Evolutionary conservation across 2,329 filamentous ascomycete genomes (phyloP), one percentile per base, ranked within the genome.

Genomic region (Aspergillus novofumigatus): DNA sequence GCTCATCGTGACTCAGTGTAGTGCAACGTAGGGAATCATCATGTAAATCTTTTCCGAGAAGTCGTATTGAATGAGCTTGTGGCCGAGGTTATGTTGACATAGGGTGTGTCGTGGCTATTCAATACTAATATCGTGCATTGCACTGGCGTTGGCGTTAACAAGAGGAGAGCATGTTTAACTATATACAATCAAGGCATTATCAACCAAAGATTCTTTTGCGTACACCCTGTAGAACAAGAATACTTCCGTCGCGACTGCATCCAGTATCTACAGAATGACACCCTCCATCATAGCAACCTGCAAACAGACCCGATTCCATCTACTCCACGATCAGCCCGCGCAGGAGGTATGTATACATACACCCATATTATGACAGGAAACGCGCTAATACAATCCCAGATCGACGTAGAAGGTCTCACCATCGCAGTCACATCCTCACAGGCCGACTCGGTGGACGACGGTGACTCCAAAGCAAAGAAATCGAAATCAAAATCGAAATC

Each of bases 381-480:
- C n/a, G n/a, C n/a, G n/a, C n/a, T n/a, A n/a, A n/a, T n/a, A n/a
- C n/a, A 25, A 47, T 11, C 0, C 10, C 14, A 88, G 86, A 79
- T 90, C 53, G 86, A 89, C 59, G 82, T 92, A 45, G 87, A 90
- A 60, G 88, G 88, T 49, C 79, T 93, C n/a, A 85, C 80, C 56
- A 88, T 92, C 59, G 82, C 83, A 1, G 83, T 92, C 49, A 79
- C 79, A 1, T 70, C 65, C 1, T 44, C 62, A 1, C 52, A 58
- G 3, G 64, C 67, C 5, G 44, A 48, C 5, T 3, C 23, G 1
- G 23, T 54, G 55, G 38, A 52, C 60, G 1, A 21, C 8, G 65
- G 65, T 21, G 64, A 66, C 52, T 4, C 62, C 23, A 73, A 72
- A 56, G 59, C 61, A n/a, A 74, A 69, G 4, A 79, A 81, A 60